Conservation (phyloP, 305 asterid genomes). For the Solanum hybrid region DNA sequence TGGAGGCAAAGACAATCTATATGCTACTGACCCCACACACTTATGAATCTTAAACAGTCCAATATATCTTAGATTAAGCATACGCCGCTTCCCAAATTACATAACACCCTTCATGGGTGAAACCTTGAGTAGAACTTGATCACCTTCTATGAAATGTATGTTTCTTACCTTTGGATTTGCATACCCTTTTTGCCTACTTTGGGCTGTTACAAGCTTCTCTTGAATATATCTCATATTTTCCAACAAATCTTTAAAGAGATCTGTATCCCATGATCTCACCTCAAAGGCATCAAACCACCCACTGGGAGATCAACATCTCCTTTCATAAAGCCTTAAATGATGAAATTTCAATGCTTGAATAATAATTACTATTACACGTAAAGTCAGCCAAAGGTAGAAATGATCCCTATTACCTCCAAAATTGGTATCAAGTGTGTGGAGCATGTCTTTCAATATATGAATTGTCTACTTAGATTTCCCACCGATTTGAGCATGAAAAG, state of each 20-base stretch:
- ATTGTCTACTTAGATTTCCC: background rate
- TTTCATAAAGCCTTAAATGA: background rate
- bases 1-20: background rate
- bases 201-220: background rate
- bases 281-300: background rate
- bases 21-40: background rate
- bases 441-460: background rate
- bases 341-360: background rate
- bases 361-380: background rate
- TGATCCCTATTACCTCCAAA: background rate
- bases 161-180: background rate
- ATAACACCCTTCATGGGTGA: background rate
- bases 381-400: background rate
- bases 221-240: background rate
- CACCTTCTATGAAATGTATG: background rate
- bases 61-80: background rate
- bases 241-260: background rate
- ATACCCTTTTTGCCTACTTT: background rate
- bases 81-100: background rate
- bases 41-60: background rate
- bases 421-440: background rate
- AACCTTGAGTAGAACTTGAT: background rate
- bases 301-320: background rate
- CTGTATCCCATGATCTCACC: background rate
- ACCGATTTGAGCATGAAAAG: background rate